Base-by-base conservation (phyloP, 768 basidiomycete species). In the Collybia sp. region DNA sequence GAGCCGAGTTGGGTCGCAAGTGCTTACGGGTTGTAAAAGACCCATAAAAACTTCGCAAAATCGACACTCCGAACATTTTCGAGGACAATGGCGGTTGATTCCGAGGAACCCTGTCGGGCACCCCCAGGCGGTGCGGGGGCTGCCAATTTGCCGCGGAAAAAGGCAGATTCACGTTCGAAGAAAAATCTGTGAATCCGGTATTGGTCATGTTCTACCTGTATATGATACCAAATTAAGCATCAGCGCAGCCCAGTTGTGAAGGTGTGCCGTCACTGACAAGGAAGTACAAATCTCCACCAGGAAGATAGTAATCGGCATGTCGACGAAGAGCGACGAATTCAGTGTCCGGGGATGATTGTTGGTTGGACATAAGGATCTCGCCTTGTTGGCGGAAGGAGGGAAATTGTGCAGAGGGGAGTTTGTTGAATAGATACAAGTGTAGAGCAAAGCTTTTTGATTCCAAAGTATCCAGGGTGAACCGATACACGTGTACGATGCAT, bases 161-260 rank as follows among this genome's bases (percentile, higher is more conserved):
- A 68, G 0, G 63, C 46, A 0, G 78, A 80, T 33, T 83, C 78
- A 20, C 64, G 58, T 31, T 70, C 69, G 44, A 83, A 79, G 37
- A 81, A 79, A 39, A 73, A 77, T 19, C 71, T 67, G 44, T 82
- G 81, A 0, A 83, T 67, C 1, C 74, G 67, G 54, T 77, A 82
- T 4, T 75, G 62, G 30, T 67, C 62, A 42, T 76, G 72, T 48
- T 79, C 76, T 16, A 78, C 76, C 80, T 82, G 53, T 40, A 31
- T 38, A 41, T 25, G 42, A 25, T 25, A 25, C 25, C 25, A 25
- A 25, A 25, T 25, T 25, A 25, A 25, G 25, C 25, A 25, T 25
- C 25, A 25, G 25, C 25, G 25, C 25, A 25, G 25, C 25, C 25
- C 25, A 8, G 25, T 25, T 25, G 25, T 8, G 25, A 25, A 25